Base-by-base conservation (phyloP, 2,329 filamentous ascomycete genomes). In the Penicillium sp. region DNA sequence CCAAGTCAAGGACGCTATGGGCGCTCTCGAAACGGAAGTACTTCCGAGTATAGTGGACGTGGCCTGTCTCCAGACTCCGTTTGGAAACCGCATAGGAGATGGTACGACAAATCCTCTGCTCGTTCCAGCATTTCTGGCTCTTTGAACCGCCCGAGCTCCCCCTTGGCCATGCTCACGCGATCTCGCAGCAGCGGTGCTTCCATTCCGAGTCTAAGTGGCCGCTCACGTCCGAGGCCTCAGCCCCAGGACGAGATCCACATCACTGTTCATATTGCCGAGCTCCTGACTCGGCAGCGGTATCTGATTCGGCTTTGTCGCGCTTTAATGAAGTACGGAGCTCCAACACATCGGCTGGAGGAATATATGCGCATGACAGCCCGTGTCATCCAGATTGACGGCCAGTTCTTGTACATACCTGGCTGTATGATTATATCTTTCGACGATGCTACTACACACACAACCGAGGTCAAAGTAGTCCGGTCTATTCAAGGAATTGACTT, bases 371-470 rank as follows among this genome's bases (percentile, higher is more conserved):
- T 93, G 89, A 91, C 89, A 8, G 87, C 92, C 1, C 83, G 89
- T n/a, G 89, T 94, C 1, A 81, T 97, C 35, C 89, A 92, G 71
- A 92, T 96, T 14, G 89, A 96, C 61, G 88, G 88, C 6, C 91
- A 96, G 65, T 96, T 94, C 63, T 76, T 96, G 19, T 97, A 96
- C 69, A 84, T 96, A 29, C 91, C 92, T 0, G 90, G 90, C 0
- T 95, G 90, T 67, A 97, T 97, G 92, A 89, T 97, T 53, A 88
- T 96, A 67, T 93, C 90, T 4, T 96, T 97, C 67, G 91, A 85
- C 48, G 77, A 79, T 47, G 55, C 69, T 9, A 63, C 71, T 6
- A 78, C 77, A 0, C 73, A 78, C 34, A 79, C 76, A 7, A 76
- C 76, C 0, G 74, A 79, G 53, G 73, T 79, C 29, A 76, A 76